Evolutionary conservation across 2,329 filamentous ascomycete genomes (phyloP).

Genomic region (Fusarium ramigenum): DNA sequence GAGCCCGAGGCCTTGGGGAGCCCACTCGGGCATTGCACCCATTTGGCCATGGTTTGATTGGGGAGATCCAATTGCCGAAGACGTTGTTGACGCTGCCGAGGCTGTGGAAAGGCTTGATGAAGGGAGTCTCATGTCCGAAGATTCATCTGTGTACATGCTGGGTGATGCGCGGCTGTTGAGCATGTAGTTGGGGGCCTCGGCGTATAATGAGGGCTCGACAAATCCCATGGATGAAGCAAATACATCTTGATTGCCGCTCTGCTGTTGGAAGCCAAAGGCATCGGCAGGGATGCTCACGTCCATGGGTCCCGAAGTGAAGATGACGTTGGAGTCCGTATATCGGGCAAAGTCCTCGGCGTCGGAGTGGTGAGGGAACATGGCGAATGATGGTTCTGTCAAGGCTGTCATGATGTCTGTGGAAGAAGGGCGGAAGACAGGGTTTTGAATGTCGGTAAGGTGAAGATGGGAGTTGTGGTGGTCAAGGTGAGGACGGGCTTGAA

Average conservation of each 20-base stretch:
- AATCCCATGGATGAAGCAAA: conserved; percentile 52
- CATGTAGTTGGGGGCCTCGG: conserved; percentile 55
- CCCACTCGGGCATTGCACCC: conserved; percentile 68
- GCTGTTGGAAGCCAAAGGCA: conserved; percentile 53
- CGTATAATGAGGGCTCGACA: conserved; percentile 57
- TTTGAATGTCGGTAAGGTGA: not conserved
- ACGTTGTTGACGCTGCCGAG: conserved; percentile 70
- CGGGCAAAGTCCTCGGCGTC: conserved; percentile 54
- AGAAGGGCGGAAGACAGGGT: conserved; percentile 1
- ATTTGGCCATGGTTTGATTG: conserved; percentile 68
- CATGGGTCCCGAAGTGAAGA: conserved; percentile 54
- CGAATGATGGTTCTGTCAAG: conserved; percentile 43
- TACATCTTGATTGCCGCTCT: conserved; percentile 46
- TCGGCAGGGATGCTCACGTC: conserved; percentile 60
- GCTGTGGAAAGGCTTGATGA: conserved; percentile 69
- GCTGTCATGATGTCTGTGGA: conserved; percentile 42
- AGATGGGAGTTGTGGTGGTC: conserved; percentile 17
- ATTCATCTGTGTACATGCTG: conserved; percentile 60
- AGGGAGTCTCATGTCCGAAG: conserved; percentile 57
- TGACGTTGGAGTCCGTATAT: conserved; percentile 56
- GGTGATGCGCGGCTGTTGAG: conserved; percentile 60
- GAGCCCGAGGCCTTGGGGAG: conserved; percentile 63
- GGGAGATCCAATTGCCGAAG: conserved; percentile 74
- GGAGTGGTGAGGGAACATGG: conserved; percentile 43
- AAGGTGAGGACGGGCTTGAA: conserved; percentile 26